Base-by-base conservation (phyloP, 495 filamentous ascomycete genomes). In the Chaetomidium leptoderma region DNA sequence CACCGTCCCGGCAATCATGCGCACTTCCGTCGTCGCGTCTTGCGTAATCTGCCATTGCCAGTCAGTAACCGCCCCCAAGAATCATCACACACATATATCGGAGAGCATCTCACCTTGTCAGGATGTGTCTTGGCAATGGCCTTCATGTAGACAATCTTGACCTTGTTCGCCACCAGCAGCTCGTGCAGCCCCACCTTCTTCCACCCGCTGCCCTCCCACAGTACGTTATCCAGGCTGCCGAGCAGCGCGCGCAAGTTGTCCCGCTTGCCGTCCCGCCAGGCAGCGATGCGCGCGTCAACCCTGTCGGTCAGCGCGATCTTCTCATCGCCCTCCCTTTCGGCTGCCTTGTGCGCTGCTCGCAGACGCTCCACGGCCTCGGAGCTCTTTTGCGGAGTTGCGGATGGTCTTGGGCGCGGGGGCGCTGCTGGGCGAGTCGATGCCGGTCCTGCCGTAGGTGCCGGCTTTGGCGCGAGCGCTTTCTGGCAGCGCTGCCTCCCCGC, bases 81-180 rank as follows among this genome's bases (percentile, higher is more conserved):
- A 33, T 7, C 19, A 2, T 39, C 19, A 47, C 11, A n/a, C 45
- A 61, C 49, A 29, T 32, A 32, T 54, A 36, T n/a, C 10, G 8
- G 24, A 29, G 6, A 17, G 13, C 54, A 60, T 75, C 83, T 70
- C 77, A 97, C 93, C 86, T 98, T 98, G 70, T 98, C 93, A 59
- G 93, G 93, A 79, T 98, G 93, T 61, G 93, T 91, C 81, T 96
- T 97, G 6, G 85, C 88, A 84, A 98, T 97, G 6, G 90, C 93
- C 82, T 95, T 96, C 93, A 98, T 97, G 66, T 98, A 98, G 55
- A 88, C 81, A 53, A 97, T 83, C 83, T 98, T 98, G 48, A 97
- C 93, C 79, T 89, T 95, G 46, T 85, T 86, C 40, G 91, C 85
- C 76, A 95, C 76, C 36, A 98, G 84, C 62, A 98, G 68, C 70